Evolutionary conservation across 805 yeast genomes (phyloP), one percentile per base, ranked within the genome.

Genomic region (Komagataella pseudopastoris): DNA sequence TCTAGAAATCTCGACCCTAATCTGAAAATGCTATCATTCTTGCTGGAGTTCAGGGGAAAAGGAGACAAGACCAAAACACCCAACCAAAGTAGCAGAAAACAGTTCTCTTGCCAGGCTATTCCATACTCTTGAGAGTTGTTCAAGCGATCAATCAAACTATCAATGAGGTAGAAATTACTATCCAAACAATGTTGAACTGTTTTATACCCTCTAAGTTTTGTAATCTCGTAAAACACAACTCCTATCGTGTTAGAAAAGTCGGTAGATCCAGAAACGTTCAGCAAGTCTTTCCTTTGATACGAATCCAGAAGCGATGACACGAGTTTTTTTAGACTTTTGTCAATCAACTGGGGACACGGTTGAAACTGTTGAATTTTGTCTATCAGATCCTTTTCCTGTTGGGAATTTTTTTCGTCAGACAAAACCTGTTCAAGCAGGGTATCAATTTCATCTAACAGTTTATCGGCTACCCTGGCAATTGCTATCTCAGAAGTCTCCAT

Each of bases 41-140:
- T 64, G 14, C 83, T 63, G 0, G 65, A 55, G 1, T 63, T 64
- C 23, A 90, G 66, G 1, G 77, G 73, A 59, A 90, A 89, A 0
- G 98, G 97, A 0, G 82, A 78, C n/a, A 85, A 66, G 0, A 81
- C 74, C 20, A 89, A 66, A 7, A 83, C 78, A 0, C 83, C 74
- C 7, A 88, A 70, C 96, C 96, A 90, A 3, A 85, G 67, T 6
- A 88, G 63, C 46, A 80, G 60, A 8, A 82, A 63, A 52, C 69
- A 81, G 43, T 66, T 60, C 30, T 69, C 69, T 49, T 74, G 70
- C 86, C 84, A 79, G 16, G 49, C n/a, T 6, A 55, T 47, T 4
- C 49, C 50, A 51, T 60, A 23, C 24, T 54, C 7, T 53, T 48
- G 1, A 24, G 51, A 22, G 48, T 6, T 6, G 53, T 48, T 58